Evolutionary conservation across 1,139 yeast species (phyloP), one percentile per base, ranked within the genome.

Genomic region (Barnettozyma hawaiiensis): DNA sequence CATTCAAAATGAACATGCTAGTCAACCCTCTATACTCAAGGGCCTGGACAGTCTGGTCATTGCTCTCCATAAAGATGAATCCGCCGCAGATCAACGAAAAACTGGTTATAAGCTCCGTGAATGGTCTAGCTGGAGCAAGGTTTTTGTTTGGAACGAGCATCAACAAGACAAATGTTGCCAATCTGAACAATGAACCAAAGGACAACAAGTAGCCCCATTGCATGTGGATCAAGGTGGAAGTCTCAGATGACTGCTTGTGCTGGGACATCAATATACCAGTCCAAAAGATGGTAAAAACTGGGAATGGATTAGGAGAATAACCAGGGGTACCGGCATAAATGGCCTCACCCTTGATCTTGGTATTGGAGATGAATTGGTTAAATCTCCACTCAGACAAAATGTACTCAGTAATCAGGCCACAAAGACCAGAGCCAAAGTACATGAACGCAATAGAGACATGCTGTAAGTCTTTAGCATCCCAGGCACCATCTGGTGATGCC

Each of bases 231-330:
- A 67, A 69, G 2, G 97, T 86, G 2, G 96, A 80, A 27, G 84
- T 72, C 38, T 63, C 69, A 0, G 92, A 80, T 4, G 90, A 86
- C 64, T 92, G 98, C 39, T 79, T 81, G 63, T 92, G 98, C 62
- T 83, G 86, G 2, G 97, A 87, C 98, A 92, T 92, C 49, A 92
- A 71, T n/a, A 83, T 72, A 21, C 98, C 98, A 1, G 97, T 92
- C 96, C 97, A 92, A 64, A 85, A 92, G 31, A 92, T 85, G 10
- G 95, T 87, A 51, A 92, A 75, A 2, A 87, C 78, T 2, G 98
- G 97, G 75, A 92, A 86, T 18, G 97, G 97, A 60, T 92, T 92
- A 40, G 90, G 89, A 4, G 87, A 78, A 58, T 69, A 84, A 1
- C 94, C 94, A 1, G 90, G 89, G 2, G 80, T 61, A 7, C 81